Conservation (phyloP, 2,329 filamentous ascomycete species). For the Colletotrichum camelliae region DNA sequence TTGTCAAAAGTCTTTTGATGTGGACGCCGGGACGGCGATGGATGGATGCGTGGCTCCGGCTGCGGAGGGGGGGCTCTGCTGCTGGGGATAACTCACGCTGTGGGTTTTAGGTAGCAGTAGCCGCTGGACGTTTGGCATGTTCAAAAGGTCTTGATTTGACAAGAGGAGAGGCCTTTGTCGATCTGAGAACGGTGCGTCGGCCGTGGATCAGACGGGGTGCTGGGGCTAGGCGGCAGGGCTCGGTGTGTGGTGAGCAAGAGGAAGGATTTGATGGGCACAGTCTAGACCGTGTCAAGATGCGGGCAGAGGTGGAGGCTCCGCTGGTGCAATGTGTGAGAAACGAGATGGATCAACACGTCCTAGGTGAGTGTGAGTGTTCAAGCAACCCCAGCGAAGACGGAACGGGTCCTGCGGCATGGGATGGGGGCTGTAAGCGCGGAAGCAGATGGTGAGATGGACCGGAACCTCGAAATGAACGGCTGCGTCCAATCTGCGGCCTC, state of each 20-base stretch:
- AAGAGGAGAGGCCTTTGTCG: neutral
- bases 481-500: neutral
- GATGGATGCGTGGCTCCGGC: neutral
- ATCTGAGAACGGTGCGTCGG: neutral
- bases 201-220: constrained; percentile 3
- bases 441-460: neutral
- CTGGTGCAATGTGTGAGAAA: neutral
- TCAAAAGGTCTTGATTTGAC: neutral
- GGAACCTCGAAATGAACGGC: neutral
- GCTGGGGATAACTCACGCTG: neutral
- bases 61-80: neutral
- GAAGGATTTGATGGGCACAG: neutral
- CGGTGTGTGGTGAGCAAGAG: neutral
- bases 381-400: neutral
- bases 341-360: neutral
- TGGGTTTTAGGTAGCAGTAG: neutral
- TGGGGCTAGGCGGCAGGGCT: neutral
- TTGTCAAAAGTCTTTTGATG: neutral
- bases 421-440: neutral
- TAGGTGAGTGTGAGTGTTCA: neutral
- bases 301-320: neutral
- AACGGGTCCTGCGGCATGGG: neutral
- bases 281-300: constrained; percentile 12
- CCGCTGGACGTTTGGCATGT: neutral
- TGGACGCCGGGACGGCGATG: neutral